Conservation (phyloP, 176 grass and related monocot species). For the Oryza nivara region DNA sequence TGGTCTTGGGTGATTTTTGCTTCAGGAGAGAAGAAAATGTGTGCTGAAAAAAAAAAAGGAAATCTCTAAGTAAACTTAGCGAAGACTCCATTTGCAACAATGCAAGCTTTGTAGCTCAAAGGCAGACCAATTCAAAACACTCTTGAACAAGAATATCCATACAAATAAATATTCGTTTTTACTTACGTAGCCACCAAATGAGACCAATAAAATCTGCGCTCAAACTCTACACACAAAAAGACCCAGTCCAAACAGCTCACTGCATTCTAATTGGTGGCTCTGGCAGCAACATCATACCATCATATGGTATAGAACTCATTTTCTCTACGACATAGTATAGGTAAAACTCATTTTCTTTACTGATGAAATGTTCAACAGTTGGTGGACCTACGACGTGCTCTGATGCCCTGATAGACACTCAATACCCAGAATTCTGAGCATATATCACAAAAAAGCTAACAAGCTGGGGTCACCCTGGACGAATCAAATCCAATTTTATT, state of each 20-base stretch:
- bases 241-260: constrained; percentile 13
- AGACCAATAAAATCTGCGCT: not conserved
- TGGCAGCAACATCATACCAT: constrained; percentile 19
- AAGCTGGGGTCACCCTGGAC: not conserved
- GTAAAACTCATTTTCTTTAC: not conserved
- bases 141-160: constrained; percentile 22
- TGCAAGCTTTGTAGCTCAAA: constrained; percentile 16
- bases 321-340: not conserved
- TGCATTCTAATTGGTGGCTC: not conserved
- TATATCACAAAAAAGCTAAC: not conserved
- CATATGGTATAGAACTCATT: not conserved
- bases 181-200: not conserved
- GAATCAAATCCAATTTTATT: constrained; percentile 10
- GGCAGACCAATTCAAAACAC: constrained; percentile 2
- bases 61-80: not conserved
- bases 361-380: constrained; percentile 17
- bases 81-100: constrained; percentile 23
- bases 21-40: constrained; percentile 78
- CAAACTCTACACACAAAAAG: not conserved
- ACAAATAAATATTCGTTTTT: not conserved
- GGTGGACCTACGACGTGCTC: not conserved
- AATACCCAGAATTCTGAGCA: not conserved
- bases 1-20: constrained; percentile 63
- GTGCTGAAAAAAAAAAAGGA: constrained; percentile 60
- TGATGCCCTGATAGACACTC: not conserved